Percentiles rank a stretch among this genome's conserved stretches.
Evolutionary conservation across 768 basidiomycete genomes (phyloP).

Genomic region (Dioszegia aurantiaca): DNA sequence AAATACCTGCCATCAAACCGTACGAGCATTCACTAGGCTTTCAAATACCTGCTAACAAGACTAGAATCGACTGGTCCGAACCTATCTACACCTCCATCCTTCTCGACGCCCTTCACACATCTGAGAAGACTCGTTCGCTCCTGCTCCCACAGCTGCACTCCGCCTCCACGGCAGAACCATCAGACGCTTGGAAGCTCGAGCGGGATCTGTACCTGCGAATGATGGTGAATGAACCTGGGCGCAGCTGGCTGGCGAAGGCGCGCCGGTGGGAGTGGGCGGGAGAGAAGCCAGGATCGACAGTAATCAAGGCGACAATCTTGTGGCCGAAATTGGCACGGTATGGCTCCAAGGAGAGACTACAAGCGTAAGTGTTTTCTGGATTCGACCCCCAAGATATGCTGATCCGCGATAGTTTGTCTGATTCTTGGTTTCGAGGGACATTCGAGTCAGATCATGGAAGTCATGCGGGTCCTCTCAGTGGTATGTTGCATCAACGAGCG

Average conservation of each 20-base stretch:
- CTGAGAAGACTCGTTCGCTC: not conserved
- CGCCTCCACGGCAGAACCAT: not conserved
- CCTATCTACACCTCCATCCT: not conserved
- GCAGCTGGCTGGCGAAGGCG: not conserved
- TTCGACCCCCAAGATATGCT: no score
- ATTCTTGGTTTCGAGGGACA: not conserved
- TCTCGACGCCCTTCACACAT: not conserved
- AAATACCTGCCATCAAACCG: not conserved
- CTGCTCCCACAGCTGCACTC: not conserved
- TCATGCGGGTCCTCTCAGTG: no score
- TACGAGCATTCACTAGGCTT: not conserved
- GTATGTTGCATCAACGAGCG: no score
- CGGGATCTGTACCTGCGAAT: not conserved
- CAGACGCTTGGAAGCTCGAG: not conserved
- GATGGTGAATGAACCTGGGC: not conserved
- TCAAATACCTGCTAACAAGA: not conserved
- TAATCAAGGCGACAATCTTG: not conserved
- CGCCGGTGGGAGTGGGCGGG: not conserved
- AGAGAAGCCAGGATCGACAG: not conserved
- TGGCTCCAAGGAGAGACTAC: not conserved
- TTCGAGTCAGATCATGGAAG: no score
- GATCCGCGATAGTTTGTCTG: not conserved
- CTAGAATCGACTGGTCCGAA: slow-evolving; percentile 3
- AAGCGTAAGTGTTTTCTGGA: not conserved
- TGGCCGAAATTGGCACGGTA: not conserved